These are phyloP conservation scores for Thinopyrum elongatum DNA, from an alignment of 176 grass and related monocot species.

Conservation along the genomic window DNA sequence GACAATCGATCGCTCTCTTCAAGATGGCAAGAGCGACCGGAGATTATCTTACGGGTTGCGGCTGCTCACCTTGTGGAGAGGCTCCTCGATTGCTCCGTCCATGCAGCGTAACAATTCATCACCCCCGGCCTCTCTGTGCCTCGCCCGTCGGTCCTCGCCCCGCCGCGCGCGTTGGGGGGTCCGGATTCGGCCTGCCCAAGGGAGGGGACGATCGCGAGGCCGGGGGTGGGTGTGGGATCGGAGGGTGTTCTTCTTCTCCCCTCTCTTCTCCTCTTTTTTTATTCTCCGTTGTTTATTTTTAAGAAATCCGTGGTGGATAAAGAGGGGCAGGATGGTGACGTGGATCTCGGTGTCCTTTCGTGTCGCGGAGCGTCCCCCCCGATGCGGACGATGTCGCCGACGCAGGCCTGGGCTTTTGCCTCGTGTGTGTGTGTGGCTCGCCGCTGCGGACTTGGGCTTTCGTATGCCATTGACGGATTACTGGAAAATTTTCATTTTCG, in stretches of 20 bases:
- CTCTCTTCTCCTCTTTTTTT: background rate
- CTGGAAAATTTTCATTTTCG: background rate
- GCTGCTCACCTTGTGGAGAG: slow-evolving; percentile 37
- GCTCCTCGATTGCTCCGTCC: slow-evolving; percentile 53
- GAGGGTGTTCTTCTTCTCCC: slow-evolving; percentile 16
- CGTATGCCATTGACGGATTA: background rate
- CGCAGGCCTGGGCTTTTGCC: background rate
- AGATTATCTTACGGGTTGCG: background rate
- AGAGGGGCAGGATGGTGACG: slow-evolving; percentile 17
- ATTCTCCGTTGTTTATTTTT: background rate
- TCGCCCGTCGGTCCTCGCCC: background rate
- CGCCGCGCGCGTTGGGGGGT: background rate
- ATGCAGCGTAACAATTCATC: slow-evolving; percentile 56
- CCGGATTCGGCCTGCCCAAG: background rate
- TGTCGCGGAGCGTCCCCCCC: background rate
- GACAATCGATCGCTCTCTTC: too few relatives aligned
- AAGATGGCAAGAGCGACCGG: too few relatives aligned
- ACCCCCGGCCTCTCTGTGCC: slow-evolving; percentile 20
- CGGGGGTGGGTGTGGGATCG: slow-evolving; percentile 21
- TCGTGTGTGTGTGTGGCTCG: background rate
- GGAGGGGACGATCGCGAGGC: background rate
- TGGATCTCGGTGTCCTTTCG: slow-evolving; percentile 35
- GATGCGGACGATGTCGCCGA: too few relatives aligned
- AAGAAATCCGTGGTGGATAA: slow-evolving; percentile 9
- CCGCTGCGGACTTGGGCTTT: background rate